phyloP scores from a whole-genome alignment of 805 yeast genomes.

The Blastobotrys parvus region DNA sequence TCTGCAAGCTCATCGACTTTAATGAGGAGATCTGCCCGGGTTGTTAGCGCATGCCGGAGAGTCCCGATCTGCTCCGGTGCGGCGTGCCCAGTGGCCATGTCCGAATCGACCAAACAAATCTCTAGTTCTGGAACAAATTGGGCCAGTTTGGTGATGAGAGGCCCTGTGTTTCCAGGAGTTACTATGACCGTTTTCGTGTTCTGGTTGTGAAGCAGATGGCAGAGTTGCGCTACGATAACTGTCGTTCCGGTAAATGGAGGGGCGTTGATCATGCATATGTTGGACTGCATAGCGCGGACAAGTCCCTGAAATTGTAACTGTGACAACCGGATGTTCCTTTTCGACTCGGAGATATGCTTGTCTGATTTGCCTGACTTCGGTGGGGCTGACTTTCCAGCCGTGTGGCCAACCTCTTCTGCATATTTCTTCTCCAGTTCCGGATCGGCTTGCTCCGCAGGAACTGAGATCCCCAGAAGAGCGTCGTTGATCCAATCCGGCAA shows the following conservation, averaged over 20 bases:
- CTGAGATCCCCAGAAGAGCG: background rate
- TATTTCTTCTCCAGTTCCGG: too few relatives aligned
- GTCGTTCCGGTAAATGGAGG: background rate
- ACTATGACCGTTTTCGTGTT: background rate
- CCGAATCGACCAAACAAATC: background rate
- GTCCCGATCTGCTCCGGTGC: background rate
- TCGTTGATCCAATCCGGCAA: background rate
- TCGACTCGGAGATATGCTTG: too few relatives aligned
- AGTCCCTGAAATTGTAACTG: background rate
- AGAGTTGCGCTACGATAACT: background rate
- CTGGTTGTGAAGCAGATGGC: background rate
- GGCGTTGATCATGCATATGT: background rate
- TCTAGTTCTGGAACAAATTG: background rate
- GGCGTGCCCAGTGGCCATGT: background rate
- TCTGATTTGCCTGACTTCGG: too few relatives aligned
- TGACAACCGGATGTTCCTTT: background rate
- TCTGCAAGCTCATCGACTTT: slow-evolving; percentile 28
- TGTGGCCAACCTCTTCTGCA: too few relatives aligned
- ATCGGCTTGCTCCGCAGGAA: background rate
- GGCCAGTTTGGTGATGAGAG: background rate
- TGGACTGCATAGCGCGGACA: background rate
- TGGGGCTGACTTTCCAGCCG: too few relatives aligned
- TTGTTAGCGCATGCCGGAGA: background rate
- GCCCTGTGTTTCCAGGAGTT: background rate
- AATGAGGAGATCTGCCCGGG: slow-evolving; percentile 10